Evolutionary conservation across 805 yeast species (phyloP).

Genomic region (Schwanniomyces sp.): DNA sequence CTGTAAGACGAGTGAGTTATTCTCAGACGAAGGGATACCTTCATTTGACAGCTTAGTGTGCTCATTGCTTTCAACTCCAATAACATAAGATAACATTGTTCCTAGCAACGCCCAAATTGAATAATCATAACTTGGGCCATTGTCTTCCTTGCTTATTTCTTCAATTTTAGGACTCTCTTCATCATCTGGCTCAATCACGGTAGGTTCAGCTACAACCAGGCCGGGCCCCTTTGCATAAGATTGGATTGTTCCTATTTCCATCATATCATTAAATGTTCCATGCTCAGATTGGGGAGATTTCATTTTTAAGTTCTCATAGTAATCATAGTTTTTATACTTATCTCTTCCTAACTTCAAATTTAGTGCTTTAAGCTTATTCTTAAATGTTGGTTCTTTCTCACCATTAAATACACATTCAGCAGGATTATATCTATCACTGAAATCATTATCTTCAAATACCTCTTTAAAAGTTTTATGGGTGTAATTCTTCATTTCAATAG

Average conservation of each 20-base stretch:
- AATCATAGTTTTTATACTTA: conserved; percentile 35
- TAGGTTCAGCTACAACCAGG: not conserved
- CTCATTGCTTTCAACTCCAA: not conserved
- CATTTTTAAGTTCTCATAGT: conserved; percentile 19
- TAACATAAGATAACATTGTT: not conserved
- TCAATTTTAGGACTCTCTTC: not conserved
- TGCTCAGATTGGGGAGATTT: not conserved
- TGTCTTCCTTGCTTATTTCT: not conserved
- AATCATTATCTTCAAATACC: conserved; percentile 35
- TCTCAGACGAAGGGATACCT: not conserved
- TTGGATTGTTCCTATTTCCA: not conserved
- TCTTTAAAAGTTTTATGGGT: conserved; percentile 41
- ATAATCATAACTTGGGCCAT: not conserved
- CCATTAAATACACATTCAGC: conserved; percentile 39
- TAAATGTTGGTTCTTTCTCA: conserved; percentile 20
- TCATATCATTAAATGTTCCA: not conserved
- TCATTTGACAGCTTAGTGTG: not conserved
- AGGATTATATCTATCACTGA: conserved; percentile 33
- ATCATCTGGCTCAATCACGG: conserved; percentile 1
- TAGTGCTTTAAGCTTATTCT: conserved; percentile 27
- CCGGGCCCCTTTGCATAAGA: not conserved
- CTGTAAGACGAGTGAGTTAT: not conserved
- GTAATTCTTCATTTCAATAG: conserved; percentile 33
- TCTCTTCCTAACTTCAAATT: conserved; percentile 29
- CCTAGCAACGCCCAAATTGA: not conserved